Conservation (phyloP, 768 basidiomycete species). For the Basidioascus undulatus region DNA sequence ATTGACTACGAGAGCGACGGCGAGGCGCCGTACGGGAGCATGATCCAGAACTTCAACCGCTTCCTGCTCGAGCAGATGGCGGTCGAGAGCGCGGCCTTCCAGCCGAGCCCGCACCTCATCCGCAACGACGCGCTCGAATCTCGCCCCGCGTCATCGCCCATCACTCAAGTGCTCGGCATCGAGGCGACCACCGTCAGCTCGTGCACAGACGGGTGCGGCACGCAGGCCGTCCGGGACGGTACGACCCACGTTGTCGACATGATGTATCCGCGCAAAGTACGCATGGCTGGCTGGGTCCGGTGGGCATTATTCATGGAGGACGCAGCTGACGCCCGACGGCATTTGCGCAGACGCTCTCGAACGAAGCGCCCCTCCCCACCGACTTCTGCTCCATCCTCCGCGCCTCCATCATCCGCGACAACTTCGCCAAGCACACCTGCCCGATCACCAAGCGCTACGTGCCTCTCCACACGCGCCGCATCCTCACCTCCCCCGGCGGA, state of each 20-base stretch:
- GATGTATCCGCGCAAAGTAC: slow-evolving; percentile 60
- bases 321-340: slow-evolving; percentile 1
- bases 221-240: slow-evolving; percentile 44
- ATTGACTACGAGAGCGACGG: slow-evolving; percentile 56
- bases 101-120: slow-evolving; percentile 28
- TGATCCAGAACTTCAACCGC: slow-evolving; percentile 86
- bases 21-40: slow-evolving; percentile 34
- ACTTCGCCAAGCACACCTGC: slow-evolving; percentile 68
- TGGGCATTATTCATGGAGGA: background rate
- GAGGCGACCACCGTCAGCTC: slow-evolving; percentile 48
- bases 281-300: slow-evolving; percentile 4
- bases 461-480: slow-evolving; percentile 43
- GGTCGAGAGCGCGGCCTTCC: slow-evolving; percentile 39
- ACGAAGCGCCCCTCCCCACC: slow-evolving; percentile 18
- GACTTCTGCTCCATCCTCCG: slow-evolving; percentile 47
- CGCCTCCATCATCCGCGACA: slow-evolving; percentile 53
- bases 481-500: slow-evolving; percentile 26
- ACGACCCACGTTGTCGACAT: slow-evolving; percentile 67
- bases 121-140: slow-evolving; percentile 16
- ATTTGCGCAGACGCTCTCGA: slow-evolving; percentile 13
- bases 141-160: slow-evolving; percentile 34
- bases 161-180: slow-evolving; percentile 68
- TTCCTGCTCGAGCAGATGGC: slow-evolving; percentile 71
- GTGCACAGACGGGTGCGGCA: slow-evolving; percentile 53
- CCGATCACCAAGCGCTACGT: slow-evolving; percentile 54